Conservation (phyloP, 768 basidiomycete species). For the Phlebiopsis flavidoalba region DNA sequence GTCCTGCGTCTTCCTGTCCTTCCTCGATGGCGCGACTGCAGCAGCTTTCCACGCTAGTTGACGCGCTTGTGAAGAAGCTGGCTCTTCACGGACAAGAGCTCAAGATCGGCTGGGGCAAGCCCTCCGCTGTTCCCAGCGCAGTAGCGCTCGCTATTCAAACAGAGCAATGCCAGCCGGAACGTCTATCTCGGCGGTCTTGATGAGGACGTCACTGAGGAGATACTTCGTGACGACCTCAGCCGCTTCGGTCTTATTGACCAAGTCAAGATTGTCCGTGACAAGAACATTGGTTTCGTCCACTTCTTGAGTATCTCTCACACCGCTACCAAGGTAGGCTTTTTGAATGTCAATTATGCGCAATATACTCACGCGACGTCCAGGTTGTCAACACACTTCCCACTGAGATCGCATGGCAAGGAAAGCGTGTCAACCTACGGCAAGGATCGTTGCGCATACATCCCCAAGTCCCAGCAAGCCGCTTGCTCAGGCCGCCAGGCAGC, state of each 20-base stretch:
- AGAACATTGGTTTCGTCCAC: slow-evolving; percentile 99
- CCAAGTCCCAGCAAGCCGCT: slow-evolving; percentile 91
- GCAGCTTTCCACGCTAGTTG: slow-evolving; percentile 97
- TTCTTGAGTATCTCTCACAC: slow-evolving; percentile 91
- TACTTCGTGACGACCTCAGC: slow-evolving; percentile 85
- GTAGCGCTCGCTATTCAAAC: slow-evolving; percentile 85
- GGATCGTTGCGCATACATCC: slow-evolving; percentile 96
- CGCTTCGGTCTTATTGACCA: slow-evolving; percentile 96
- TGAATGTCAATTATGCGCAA: background rate
- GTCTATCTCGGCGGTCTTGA: slow-evolving; percentile 96
- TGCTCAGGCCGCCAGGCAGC: slow-evolving; percentile 84
- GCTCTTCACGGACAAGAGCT: slow-evolving; percentile 92
- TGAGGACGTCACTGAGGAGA: slow-evolving; percentile 86
- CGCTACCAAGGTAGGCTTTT: slow-evolving; percentile 73
- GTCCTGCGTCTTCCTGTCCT: slow-evolving; percentile 96
- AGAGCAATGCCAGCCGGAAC: slow-evolving; percentile 91
- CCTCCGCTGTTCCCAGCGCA: slow-evolving; percentile 79
- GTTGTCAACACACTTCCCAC: slow-evolving; percentile 91
- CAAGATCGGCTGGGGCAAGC: slow-evolving; percentile 98
- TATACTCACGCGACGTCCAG: slow-evolving; percentile 31
- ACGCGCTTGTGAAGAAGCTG: slow-evolving; percentile 92
- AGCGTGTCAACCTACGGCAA: slow-evolving; percentile 98
- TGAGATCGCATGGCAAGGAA: slow-evolving; percentile 91
- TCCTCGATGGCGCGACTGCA: slow-evolving; percentile 89
- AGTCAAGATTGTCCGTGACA: slow-evolving; percentile 98